Percentiles rank a stretch among this genome's conserved stretches.
Evolutionary conservation across 2,329 filamentous ascomycete genomes (phyloP).

Genomic region (Berkeleyomyces basicola): DNA sequence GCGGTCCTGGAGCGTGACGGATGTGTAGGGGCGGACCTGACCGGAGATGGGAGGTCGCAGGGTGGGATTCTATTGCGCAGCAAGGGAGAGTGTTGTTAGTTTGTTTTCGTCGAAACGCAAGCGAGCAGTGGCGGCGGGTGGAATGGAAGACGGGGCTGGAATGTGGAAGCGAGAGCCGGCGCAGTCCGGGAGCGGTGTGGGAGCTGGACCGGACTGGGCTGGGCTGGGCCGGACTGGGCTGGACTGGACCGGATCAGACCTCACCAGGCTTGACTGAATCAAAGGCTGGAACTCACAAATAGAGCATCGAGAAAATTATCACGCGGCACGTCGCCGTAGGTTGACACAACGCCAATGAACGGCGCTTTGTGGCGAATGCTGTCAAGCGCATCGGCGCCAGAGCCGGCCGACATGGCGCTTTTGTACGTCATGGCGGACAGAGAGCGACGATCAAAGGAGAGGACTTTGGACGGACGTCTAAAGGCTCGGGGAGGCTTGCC

Average conservation of each 20-base stretch:
- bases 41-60: constrained; percentile 1
- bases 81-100: background rate
- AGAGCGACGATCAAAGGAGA: constrained; percentile 7
- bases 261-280: too few species aligned
- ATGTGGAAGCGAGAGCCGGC: background rate
- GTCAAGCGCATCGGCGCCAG: background rate
- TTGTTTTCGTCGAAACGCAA: background rate
- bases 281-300: constrained; percentile 8
- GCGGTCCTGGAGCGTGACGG: constrained; percentile 5
- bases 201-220: too few species aligned
- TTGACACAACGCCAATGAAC: constrained; percentile 13
- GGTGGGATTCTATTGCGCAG: background rate
- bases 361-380: constrained; percentile 9
- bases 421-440: background rate
- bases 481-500: background rate
- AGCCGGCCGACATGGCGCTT: background rate
- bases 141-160: background rate
- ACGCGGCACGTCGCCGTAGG: constrained; percentile 4
- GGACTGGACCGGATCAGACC: too few species aligned
- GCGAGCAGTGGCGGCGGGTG: background rate
- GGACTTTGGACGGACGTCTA: constrained; percentile 7
- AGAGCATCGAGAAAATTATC: constrained; percentile 9
- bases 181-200: too few species aligned
- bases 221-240: too few species aligned
- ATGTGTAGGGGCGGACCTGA: constrained; percentile 8